phyloP scores from a whole-genome alignment of 768 basidiomycete species.

The Macrolepiota fuliginosa region DNA sequence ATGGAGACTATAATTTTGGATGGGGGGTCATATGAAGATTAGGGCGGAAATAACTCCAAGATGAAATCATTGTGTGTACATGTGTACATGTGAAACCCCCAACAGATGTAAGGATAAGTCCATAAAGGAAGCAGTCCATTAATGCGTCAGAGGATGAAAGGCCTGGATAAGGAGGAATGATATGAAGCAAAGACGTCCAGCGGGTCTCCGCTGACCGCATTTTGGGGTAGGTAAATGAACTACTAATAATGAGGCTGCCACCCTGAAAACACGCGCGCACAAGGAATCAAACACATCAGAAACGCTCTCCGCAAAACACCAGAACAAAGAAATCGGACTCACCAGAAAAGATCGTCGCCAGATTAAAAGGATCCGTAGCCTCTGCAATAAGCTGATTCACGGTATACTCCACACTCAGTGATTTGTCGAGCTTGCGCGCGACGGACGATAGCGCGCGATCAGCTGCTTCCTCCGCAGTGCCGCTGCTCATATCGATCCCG shows the following conservation, averaged over 20 bases:
- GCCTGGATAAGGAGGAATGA: neutral
- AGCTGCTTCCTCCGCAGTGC: constrained; percentile 79
- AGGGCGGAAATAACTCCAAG: neutral
- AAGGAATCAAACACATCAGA: too few relatives aligned
- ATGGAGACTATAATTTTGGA: too few relatives aligned
- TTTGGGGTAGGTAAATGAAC: neutral
- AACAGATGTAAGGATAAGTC: too few relatives aligned
- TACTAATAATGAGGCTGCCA: constrained; percentile 3
- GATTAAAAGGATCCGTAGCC: constrained; percentile 74
- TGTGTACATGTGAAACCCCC: neutral
- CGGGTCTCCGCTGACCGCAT: neutral
- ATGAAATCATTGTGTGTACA: neutral
- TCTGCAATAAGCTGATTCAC: constrained; percentile 91
- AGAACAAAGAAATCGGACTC: neutral
- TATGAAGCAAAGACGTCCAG: neutral
- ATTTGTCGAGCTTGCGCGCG: constrained; percentile 76
- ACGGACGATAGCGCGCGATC: constrained; percentile 86
- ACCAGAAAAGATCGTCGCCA: constrained; percentile 77
- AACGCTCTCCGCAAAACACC: too few relatives aligned
- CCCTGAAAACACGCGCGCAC: neutral
- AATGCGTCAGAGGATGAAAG: neutral
- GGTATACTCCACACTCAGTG: constrained; percentile 87
- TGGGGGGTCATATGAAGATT: neutral
- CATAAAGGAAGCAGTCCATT: neutral
- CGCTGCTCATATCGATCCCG: constrained; percentile 62